phyloP scores from a whole-genome alignment of 2,329 filamentous ascomycete species.

The Phialemoniopsis sp. region DNA sequence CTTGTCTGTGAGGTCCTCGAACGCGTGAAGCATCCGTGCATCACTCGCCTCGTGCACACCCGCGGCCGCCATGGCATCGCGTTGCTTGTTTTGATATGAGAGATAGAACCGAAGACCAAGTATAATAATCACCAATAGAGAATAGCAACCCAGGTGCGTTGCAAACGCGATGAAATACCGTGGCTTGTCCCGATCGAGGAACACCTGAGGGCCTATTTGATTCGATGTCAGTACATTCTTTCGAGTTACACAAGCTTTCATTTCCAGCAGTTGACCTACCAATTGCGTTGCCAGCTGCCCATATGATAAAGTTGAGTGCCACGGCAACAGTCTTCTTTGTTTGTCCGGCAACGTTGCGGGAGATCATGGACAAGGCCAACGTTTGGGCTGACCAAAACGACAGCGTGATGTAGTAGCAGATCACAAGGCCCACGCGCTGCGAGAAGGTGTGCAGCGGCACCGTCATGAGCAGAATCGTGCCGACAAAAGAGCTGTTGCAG shows the following conservation, averaged over 20 bases:
- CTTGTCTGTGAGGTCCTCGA: conserved; percentile 59
- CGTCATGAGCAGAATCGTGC: conserved; percentile 69
- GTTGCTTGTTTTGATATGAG: conserved; percentile 51
- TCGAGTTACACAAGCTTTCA: background rate
- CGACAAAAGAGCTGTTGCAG: conserved; percentile 59
- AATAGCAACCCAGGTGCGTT: conserved; percentile 67
- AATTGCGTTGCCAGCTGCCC: conserved; percentile 65
- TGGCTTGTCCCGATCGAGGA: conserved; percentile 55
- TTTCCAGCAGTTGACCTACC: conserved; percentile 32
- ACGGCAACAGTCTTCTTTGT: conserved; percentile 69
- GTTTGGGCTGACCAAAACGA: conserved; percentile 76
- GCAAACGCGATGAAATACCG: conserved; percentile 67
- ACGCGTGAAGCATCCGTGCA: conserved; percentile 43
- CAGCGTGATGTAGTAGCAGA: conserved; percentile 70
- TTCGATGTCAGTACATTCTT: background rate
- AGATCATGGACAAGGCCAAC: conserved; percentile 62
- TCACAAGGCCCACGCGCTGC: conserved; percentile 62
- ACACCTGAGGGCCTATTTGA: conserved; percentile 55
- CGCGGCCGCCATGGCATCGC: conserved; percentile 40
- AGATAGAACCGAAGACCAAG: conserved; percentile 56
- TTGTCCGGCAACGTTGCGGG: conserved; percentile 66
- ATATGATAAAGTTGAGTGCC: conserved; percentile 66
- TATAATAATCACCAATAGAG: conserved; percentile 53
- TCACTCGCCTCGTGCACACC: conserved; percentile 35
- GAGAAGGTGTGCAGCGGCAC: conserved; percentile 52